Evolutionary conservation across 2,329 filamentous ascomycete species (phyloP).

Genomic region (Trichophyton schoenleinii): DNA sequence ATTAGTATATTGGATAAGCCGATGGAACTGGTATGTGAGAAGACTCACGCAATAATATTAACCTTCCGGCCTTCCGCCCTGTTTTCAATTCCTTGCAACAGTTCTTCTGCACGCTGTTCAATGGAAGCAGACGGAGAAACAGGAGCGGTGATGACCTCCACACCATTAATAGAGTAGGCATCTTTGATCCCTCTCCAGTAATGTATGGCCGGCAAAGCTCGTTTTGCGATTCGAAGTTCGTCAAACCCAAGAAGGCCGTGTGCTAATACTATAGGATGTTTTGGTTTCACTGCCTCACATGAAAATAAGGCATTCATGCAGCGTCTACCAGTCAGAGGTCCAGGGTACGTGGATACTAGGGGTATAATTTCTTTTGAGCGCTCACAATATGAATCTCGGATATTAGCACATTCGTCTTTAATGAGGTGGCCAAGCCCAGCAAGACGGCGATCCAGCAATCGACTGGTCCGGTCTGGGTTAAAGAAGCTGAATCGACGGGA

Average conservation of each 20-base stretch:
- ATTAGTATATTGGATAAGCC: background rate
- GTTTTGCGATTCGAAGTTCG: conserved; percentile 44
- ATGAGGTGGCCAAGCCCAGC: conserved; percentile 37
- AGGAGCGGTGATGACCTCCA: conserved; percentile 49
- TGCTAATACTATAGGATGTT: conserved; percentile 49
- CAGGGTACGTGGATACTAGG: background rate
- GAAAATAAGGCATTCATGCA: background rate
- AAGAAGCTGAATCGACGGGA: background rate
- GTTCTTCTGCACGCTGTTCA: conserved; percentile 42
- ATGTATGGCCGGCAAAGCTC: conserved; percentile 41
- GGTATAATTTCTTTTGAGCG: background rate
- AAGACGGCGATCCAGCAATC: conserved; percentile 3
- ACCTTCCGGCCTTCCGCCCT: conserved; percentile 46
- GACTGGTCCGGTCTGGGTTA: background rate
- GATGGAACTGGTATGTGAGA: background rate
- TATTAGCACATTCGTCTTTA: conserved; percentile 48
- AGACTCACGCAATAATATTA: conserved; percentile 50
- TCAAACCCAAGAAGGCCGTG: conserved; percentile 57
- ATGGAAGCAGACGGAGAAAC: conserved; percentile 50
- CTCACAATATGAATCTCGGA: conserved; percentile 46
- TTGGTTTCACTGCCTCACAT: conserved; percentile 28
- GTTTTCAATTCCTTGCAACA: conserved; percentile 41
- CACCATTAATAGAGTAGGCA: conserved; percentile 42
- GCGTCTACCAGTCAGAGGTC: conserved; percentile 31
- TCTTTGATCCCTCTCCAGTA: conserved; percentile 55